Base-by-base conservation (phyloP, 768 basidiomycete species). In the Cystofilobasidium bisporidii region DNA sequence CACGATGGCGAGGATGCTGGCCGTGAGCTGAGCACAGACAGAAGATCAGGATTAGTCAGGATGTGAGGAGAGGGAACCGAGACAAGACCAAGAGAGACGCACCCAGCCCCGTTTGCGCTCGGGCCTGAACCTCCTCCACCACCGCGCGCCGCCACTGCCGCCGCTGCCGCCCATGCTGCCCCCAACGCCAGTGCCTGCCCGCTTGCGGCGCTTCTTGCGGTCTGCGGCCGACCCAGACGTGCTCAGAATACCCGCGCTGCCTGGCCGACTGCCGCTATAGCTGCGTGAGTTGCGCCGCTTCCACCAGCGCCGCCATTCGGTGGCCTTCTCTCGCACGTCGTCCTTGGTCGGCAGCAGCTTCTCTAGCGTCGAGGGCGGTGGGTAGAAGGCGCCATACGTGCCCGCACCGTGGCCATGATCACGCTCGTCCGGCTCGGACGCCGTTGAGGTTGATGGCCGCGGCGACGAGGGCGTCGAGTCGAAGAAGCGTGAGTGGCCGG, bases 1-100 rank as follows among this genome's bases (percentile, higher is more conserved):
- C 70, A 85, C 80, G 62, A 86, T 86, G 73, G 94, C 82, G 64
- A 91, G 79, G 69, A 92, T 81, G 72, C 89, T 12, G 9, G 60
- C 30, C 11, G 62, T 5, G 28, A 56, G 45, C 64, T 65, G 58
- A n/a, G 40, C 30, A 18, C 17, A 17, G 45, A 15, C 6, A 47
- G 15, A 18, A 32, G n/a, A 32, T 9, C 32, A 36, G 36, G 36
- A 12, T 6, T 6, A 12, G 36, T 36, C 36, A 36, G 36, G 6
- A 5, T 36, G 6, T 36, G 36, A 12, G 5, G 26, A 33, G 26
- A 11, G 9, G 8, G 38, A 63, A 32, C 26, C n/a, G 38, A 12
- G 30, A 18, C 30, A 26, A n/a, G 20, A 50, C 1, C 30, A 8
- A 14, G 18, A 33, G 26, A 41, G 20, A 40, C 64, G 40, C 57